These are phyloP conservation scores for Ochromonadaceae sp. DNA, from an alignment of 352 stramenopile species.

Conservation along the genomic window DNA sequence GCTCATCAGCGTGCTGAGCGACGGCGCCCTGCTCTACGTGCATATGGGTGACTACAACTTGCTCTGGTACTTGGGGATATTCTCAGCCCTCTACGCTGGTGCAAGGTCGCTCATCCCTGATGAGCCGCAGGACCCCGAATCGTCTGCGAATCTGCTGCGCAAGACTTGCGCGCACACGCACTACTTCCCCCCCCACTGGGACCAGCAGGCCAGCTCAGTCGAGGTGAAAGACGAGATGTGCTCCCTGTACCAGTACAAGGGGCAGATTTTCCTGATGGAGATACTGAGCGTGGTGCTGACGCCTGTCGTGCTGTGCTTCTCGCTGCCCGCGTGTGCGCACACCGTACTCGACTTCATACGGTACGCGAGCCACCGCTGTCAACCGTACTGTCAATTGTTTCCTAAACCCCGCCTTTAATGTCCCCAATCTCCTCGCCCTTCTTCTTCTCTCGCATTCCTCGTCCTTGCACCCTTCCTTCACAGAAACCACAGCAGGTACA, in stretches of 20 bases:
- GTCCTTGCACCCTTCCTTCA: too few relatives aligned
- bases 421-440: too few relatives aligned
- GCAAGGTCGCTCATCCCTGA: conserved; percentile 34
- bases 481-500: conserved; percentile 58
- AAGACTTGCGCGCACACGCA: conserved; percentile 64
- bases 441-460: too few relatives aligned
- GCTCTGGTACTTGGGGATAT: conserved; percentile 88
- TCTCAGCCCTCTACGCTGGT: conserved; percentile 56
- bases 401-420: too few relatives aligned
- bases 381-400: too few relatives aligned
- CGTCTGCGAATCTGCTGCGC: neutral
- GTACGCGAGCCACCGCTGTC: too few relatives aligned
- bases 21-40: conserved; percentile 83
- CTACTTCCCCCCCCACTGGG: conserved; percentile 86
- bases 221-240: conserved; percentile 65
- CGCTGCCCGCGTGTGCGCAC: conserved; percentile 64
- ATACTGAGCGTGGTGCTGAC: conserved; percentile 77
- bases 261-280: conserved; percentile 45
- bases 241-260: conserved; percentile 81
- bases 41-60: conserved; percentile 79
- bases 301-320: conserved; percentile 87
- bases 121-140: neutral
- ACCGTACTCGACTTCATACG: conserved; percentile 82
- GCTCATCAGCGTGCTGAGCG: conserved; percentile 69
- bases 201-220: conserved; percentile 51